Evolutionary conservation across 1,284 basidiomycete species (phyloP).

Genomic region (Ustilago curta): DNA sequence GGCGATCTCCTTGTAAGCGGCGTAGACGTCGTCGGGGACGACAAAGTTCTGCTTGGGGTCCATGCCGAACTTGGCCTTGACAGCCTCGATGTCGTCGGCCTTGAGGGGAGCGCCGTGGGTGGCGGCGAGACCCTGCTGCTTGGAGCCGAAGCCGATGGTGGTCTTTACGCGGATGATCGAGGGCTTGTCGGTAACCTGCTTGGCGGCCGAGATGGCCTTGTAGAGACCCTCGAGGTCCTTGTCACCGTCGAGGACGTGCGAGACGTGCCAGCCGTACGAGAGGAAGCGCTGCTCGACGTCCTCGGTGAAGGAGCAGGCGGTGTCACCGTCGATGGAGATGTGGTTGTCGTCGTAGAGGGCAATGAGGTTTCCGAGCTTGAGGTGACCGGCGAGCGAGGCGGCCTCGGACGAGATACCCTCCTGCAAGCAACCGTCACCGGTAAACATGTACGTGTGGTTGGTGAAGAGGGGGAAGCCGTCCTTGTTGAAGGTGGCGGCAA

Average conservation of each 20-base stretch:
- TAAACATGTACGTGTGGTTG: conserved; percentile 90
- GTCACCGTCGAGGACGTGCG: conserved; percentile 85
- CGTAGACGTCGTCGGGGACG: conserved; percentile 81
- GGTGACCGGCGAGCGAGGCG: conserved; percentile 87
- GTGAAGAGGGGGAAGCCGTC: conserved; percentile 84
- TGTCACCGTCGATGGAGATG: conserved; percentile 96
- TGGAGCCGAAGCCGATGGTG: conserved; percentile 93
- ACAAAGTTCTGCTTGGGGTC: conserved; percentile 83
- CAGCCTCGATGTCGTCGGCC: conserved; percentile 84
- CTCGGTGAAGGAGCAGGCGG: conserved; percentile 91
- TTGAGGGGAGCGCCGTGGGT: conserved; percentile 93
- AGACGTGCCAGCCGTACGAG: conserved; percentile 92
- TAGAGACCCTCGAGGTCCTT: conserved; percentile 84
- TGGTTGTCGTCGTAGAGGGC: conserved; percentile 74
- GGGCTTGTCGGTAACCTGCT: conserved; percentile 82
- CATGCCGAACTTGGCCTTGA: conserved; percentile 89
- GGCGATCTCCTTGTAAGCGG: conserved; percentile 77
- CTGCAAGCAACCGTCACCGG: conserved; percentile 94
- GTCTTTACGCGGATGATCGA: conserved; percentile 87
- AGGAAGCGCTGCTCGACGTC: conserved; percentile 88
- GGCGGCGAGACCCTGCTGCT: conserved; percentile 89
- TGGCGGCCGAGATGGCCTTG: conserved; percentile 82
- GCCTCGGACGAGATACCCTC: conserved; percentile 93
- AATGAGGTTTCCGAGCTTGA: conserved; percentile 91
- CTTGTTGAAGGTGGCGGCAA: conserved; percentile 89